Evolutionary conservation across 148 eudicot genomes (phyloP), one percentile per base, ranked within the genome.

Genomic region (Chenopodium formosanum): DNA sequence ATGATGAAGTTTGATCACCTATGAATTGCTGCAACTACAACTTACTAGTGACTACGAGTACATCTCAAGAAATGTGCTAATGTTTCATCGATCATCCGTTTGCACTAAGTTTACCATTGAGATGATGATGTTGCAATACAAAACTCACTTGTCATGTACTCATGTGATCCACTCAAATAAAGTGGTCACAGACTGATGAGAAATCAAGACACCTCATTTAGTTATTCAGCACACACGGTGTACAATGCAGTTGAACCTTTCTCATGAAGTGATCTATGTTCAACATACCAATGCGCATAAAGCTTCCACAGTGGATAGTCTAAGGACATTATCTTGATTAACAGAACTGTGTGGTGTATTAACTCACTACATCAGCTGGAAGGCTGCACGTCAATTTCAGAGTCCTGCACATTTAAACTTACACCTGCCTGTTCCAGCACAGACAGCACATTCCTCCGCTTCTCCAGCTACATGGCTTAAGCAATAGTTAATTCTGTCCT

Each of bases 401-500:
- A 66, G 40, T 84, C 50, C 64, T 87, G 73, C 85, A 90, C 83
- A 29, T 50, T 87, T 86, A 32, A 92, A 73, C 75, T 79, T 90
- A 73, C 99, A 96, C 88, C 89, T 92, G 80, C 95, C 95, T 6
- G 93, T 90, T 62, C 98, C 99, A 29, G 90, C 92, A 89, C 98
- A 96, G 32, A 91, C 88, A 14, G 88, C 86, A 76, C 99, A 94
- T 81, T 96, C 99, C 53, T 88, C 97, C 58, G 81, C 93, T 53
- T 88, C 82, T 56, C 98, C 98, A 74, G 91, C 91, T 11, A 87
- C 93, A 86, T 90, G 99, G 86, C 92, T 92, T 76, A 94, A 87
- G 91, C 97, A 94, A 82, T 92, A 88, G n/a, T 83, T 86, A 50
- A 96, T 96, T 83, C 94, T 88, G 76, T 96, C 98, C 80, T 91